Evolutionary conservation across 2,329 filamentous ascomycete genomes (phyloP).

Genomic region (Alternaria sp.): DNA sequence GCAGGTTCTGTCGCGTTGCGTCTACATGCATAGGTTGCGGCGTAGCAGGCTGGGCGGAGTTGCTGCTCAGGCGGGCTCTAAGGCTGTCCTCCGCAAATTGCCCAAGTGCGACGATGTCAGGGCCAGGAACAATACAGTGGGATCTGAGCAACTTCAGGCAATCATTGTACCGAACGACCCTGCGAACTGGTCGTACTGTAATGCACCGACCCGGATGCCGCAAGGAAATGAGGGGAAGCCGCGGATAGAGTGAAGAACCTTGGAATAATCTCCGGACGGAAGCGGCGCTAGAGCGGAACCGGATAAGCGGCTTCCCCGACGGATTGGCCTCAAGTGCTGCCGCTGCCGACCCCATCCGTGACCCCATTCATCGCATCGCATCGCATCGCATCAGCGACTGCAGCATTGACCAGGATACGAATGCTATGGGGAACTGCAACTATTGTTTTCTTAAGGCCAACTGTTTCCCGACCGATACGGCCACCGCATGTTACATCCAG

Average conservation of each 20-base stretch:
- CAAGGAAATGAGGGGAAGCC: constrained; percentile 2
- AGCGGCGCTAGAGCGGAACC: not conserved
- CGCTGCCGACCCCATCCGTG: not conserved
- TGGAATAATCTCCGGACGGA: not conserved
- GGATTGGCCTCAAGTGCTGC: not conserved
- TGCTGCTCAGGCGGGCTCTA: not conserved
- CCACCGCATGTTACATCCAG: not conserved
- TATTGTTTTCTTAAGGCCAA: not conserved
- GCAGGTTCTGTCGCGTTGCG: not conserved
- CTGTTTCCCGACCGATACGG: not conserved
- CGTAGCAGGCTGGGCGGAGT: not conserved
- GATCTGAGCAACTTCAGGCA: not conserved
- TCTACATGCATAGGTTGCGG: not conserved
- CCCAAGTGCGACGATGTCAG: not conserved
- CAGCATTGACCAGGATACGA: not conserved
- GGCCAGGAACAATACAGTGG: not conserved
- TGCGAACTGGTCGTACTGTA: too few relatives aligned
- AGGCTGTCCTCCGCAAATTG: not conserved
- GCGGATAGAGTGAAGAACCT: not conserved
- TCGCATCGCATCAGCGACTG: not conserved
- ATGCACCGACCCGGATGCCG: not conserved
- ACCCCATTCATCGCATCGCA: not conserved
- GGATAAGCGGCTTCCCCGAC: not conserved
- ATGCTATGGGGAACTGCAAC: not conserved
- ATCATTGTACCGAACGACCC: not conserved